Conservation (phyloP, 106 monocot genomes). For the Dioscorea zingiberensis region DNA sequence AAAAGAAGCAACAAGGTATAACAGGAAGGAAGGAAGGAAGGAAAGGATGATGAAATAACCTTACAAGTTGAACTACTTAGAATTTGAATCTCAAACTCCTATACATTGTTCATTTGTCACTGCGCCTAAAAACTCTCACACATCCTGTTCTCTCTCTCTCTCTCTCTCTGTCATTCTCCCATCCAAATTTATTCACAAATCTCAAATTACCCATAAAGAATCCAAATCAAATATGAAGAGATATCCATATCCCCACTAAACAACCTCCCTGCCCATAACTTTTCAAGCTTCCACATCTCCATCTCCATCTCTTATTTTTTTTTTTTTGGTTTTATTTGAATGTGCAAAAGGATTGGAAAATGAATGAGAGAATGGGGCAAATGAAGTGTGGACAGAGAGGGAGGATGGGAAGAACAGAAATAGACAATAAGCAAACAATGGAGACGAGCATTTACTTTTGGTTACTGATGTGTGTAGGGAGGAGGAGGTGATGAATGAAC, state of each 20-base stretch:
- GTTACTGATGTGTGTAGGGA: not conserved
- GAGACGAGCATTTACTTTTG: conserved; percentile 9
- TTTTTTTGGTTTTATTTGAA: no score
- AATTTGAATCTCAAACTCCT: conserved; percentile 29
- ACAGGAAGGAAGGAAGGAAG: not conserved
- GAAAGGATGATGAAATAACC: not conserved
- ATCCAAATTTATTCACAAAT: conserved; percentile 34
- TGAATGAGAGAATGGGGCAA: no score
- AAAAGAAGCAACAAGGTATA: not conserved
- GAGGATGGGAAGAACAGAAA: no score
- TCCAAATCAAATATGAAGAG: conserved; percentile 2
- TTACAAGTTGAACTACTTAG: conserved; percentile 5
- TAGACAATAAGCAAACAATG: not conserved
- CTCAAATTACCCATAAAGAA: conserved; percentile 8
- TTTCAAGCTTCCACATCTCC: no score
- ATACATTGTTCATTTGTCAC: conserved; percentile 43
- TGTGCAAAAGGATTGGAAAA: no score
- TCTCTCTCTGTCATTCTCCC: not conserved
- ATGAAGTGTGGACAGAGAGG: no score
- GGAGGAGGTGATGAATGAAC: not conserved
- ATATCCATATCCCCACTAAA: not conserved
- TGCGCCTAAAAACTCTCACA: conserved; percentile 5
- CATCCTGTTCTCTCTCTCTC: not conserved
- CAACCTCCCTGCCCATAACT: no score
- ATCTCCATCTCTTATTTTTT: no score